phyloP scores from a whole-genome alignment of 345 rosid genomes.

The Salix udensis region DNA sequence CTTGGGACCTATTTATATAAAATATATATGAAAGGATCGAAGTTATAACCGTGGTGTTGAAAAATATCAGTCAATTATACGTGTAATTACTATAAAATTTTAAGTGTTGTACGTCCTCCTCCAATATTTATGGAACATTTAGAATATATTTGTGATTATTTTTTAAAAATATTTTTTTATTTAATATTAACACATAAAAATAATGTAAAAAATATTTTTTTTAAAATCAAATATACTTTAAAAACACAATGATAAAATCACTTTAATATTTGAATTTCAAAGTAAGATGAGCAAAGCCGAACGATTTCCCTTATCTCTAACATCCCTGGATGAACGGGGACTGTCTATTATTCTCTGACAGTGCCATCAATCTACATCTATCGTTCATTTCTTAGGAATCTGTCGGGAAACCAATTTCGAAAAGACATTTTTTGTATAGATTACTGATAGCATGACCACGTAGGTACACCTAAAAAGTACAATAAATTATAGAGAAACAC shows the following conservation, averaged over 20 bases:
- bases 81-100: not conserved
- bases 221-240: too few species aligned
- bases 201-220: not conserved
- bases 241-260: too few species aligned
- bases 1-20: too few species aligned
- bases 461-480: not conserved
- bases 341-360: not conserved
- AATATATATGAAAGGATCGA: too few species aligned
- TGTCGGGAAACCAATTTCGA: not conserved
- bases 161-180: too few species aligned
- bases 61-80: not conserved
- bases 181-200: too few species aligned
- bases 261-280: not conserved
- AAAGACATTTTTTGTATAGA: not conserved
- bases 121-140: too few species aligned
- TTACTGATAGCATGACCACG: not conserved
- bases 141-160: too few species aligned
- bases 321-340: not conserved
- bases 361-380: not conserved
- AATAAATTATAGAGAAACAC: not conserved
- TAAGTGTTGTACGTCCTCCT: not conserved
- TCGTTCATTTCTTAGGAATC: not conserved
- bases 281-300: not conserved
- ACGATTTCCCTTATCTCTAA: not conserved
- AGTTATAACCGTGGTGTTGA: not conserved